phyloP scores from a whole-genome alignment of 2,329 filamentous ascomycete genomes.

The Exutisphaerella laricina region DNA sequence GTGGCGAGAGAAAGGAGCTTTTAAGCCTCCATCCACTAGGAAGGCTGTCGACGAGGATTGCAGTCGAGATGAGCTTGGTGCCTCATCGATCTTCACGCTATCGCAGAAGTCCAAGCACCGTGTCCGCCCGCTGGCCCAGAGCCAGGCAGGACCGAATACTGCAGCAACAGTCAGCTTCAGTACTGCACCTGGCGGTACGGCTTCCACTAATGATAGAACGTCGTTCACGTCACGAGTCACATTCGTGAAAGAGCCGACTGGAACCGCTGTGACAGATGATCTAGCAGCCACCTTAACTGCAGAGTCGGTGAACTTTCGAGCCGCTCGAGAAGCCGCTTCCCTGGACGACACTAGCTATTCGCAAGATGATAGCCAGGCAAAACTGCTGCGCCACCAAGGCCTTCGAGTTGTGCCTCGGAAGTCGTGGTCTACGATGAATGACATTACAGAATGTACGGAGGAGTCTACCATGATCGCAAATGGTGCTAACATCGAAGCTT shows the following conservation, averaged over 20 bases:
- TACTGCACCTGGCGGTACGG: background rate
- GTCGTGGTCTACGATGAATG: slow-evolving; percentile 15
- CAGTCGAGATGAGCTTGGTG: slow-evolving; percentile 21
- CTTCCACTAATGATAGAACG: background rate
- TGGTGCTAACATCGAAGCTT: background rate
- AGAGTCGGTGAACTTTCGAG: background rate
- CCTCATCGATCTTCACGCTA: slow-evolving; percentile 16
- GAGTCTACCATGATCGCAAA: background rate
- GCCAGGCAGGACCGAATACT: background rate
- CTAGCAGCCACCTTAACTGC: background rate
- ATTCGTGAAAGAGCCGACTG: too few species aligned
- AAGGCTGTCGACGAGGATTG: slow-evolving; percentile 23
- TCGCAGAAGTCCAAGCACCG: slow-evolving; percentile 12
- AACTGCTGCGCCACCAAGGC: slow-evolving; percentile 10
- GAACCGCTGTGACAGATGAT: background rate
- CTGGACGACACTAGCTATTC: background rate
- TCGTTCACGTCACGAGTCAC: background rate
- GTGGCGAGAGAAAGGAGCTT: slow-evolving; percentile 18
- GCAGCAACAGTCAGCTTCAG: background rate
- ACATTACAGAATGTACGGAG: slow-evolving; percentile 1
- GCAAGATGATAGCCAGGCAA: slow-evolving; percentile 11
- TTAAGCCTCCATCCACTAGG: slow-evolving; percentile 7
- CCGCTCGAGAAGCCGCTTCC: background rate
- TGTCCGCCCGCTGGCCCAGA: background rate
- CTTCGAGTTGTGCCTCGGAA: slow-evolving; percentile 11